These are phyloP conservation scores for Ophiosphaerella herpotricha DNA, from an alignment of 2,329 filamentous ascomycete species.

Conservation along the genomic window DNA sequence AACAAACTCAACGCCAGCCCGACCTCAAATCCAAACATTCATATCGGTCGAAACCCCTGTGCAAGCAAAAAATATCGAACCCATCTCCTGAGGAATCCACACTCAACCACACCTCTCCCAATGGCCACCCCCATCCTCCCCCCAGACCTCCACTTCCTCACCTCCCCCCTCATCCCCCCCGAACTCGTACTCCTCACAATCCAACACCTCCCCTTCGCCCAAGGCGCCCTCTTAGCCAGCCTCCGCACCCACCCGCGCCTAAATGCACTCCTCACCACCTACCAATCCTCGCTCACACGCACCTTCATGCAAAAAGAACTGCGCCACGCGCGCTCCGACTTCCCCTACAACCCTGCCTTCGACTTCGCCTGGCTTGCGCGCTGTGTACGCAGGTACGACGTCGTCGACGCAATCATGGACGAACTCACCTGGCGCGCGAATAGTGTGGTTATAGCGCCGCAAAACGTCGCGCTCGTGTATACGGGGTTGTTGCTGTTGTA, in stretches of 20 bases:
- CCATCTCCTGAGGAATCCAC: too few species aligned
- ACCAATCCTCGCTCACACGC: constrained; percentile 32
- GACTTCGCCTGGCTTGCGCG: constrained; percentile 30
- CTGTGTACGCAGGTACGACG: constrained; percentile 36
- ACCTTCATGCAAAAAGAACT: constrained; percentile 30
- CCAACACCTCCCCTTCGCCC: constrained; percentile 29
- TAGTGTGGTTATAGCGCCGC: constrained; percentile 22
- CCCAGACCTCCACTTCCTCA: constrained; percentile 8
- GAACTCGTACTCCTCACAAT: constrained; percentile 35
- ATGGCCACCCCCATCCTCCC: constrained; percentile 12
- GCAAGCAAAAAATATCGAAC: too few species aligned
- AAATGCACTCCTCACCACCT: constrained; percentile 20
- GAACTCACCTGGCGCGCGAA: constrained; percentile 32
- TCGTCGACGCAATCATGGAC: constrained; percentile 39
- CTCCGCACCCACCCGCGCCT: constrained; percentile 28
- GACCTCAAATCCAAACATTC: too few species aligned
- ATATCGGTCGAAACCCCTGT: too few species aligned
- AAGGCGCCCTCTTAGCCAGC: constrained; percentile 22
- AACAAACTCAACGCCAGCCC: too few species aligned
- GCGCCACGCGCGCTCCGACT: constrained; percentile 34
- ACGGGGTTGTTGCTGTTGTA: constrained; percentile 35
- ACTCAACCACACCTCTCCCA: background rate
- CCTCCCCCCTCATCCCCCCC: constrained; percentile 26
- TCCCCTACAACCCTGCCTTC: constrained; percentile 17
- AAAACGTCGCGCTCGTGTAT: constrained; percentile 24